A percentile compares a stretch with the other conserved stretches of the same genome.
Conservation (phyloP, 2,329 filamentous ascomycete genomes). For the Ramularia endophylla region DNA sequence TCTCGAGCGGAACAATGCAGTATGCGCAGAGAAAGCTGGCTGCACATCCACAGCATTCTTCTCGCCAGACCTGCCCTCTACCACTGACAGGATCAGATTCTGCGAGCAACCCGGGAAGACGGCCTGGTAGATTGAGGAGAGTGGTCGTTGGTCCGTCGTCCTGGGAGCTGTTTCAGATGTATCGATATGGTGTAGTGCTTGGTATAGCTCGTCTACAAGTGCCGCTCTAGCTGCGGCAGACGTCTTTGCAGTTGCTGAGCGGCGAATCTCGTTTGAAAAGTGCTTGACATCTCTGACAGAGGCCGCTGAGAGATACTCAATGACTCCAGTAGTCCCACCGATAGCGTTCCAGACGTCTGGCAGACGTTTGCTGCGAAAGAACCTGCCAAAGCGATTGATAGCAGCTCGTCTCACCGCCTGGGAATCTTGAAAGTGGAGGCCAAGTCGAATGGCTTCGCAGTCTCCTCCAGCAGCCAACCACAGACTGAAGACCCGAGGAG, state of each 20-base stretch:
- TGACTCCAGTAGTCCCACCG: conserved; percentile 16
- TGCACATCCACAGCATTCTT: no score
- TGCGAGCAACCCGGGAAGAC: conserved; percentile 18
- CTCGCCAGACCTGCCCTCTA: not conserved
- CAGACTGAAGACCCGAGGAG: conserved; percentile 15
- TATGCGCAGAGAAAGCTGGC: not conserved
- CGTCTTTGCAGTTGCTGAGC: conserved; percentile 5
- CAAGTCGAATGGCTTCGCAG: conserved; percentile 9
- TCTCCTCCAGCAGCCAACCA: conserved; percentile 17
- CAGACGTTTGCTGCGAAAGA: conserved; percentile 9
- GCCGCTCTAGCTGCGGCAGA: conserved; percentile 6
- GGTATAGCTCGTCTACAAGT: conserved; percentile 14
- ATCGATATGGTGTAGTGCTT: conserved; percentile 4
- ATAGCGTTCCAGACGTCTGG: conserved; percentile 14
- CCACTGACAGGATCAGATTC: conserved; percentile 2
- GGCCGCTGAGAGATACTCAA: conserved; percentile 12
- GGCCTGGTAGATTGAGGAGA: conserved; percentile 7
- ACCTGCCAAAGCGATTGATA: conserved; percentile 12
- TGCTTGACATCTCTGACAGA: conserved; percentile 19
- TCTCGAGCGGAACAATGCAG: not conserved
- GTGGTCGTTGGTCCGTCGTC: conserved; percentile 14
- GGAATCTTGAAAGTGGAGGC: conserved; percentile 11
- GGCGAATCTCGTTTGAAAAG: conserved; percentile 13
- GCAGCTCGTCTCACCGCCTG: conserved; percentile 9
- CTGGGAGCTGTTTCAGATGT: conserved; percentile 7